Base-by-base conservation (phyloP, 208 protist species). In the Acanthamoeba rhysodes region DNA sequence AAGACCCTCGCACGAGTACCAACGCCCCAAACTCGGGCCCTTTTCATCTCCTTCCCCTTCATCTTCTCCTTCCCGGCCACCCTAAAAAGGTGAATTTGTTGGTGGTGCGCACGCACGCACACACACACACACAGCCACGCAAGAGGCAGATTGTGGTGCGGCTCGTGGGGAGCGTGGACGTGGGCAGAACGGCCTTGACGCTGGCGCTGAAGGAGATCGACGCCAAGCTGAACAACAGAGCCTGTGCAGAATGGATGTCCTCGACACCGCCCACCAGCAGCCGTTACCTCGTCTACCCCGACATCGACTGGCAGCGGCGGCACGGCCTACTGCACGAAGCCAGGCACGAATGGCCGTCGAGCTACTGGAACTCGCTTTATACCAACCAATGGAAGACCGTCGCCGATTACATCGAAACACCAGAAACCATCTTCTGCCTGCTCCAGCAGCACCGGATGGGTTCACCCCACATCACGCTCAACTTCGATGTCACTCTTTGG, bases 351-450 rank as follows among this genome's bases (percentile, higher is more conserved):
- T 68, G 68, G 27, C 27, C 68, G 2, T 76, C 34, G 32, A 34
- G 45, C 48, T 85, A 34, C 27, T 41, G 76, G 76, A 18, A 45
- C 5, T 85, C 76, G 5, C 37, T 85, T 18, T 34, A 8, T 12
- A 45, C 18, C 27, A 45, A 59, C 76, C 12, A 34, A 4, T 18
- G 45, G 20, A 1, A 4, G 24, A 57, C 16, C 7, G 53, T 9
- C 53, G 27, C 10, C 27, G 45, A 29, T 12, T 85, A 32, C 48
- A n/a, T 85, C 10, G 76, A 85, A 85, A 85, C 76, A 24, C 48
- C 76, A n/a, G 76, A 85, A 6, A 85, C 76, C 45, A 59, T 85
- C 37, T 85, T 59, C 14, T 85, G 76, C 76, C 14, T 59, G 6
- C 76, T 85, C 27, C 45, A 59, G 32, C 34, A 48, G 27, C 4